Evolutionary conservation across 306 rosid species (phyloP), one percentile per base, ranked within the genome.

Genomic region (Rubus idaeus): DNA sequence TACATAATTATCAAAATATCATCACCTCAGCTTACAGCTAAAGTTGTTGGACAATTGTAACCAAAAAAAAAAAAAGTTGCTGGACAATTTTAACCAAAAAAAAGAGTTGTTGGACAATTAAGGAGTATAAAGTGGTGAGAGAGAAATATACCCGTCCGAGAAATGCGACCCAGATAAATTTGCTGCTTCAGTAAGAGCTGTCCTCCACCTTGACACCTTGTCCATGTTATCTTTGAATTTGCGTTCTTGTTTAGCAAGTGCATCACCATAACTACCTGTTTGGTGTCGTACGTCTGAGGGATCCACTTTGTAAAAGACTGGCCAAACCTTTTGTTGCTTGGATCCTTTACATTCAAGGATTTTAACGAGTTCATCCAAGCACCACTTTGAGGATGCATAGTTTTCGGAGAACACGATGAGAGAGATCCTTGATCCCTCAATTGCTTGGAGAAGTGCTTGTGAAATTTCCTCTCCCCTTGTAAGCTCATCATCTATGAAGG

Each of bases 281-380:
- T 39, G 26, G 6, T 65, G 6, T 14, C 45, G 12, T 2, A 41
- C 13, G 14, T 65, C 70, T 0, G 23, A 65, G 6, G 70, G 70
- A 10, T 3, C 26, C 61, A 70, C 75, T 6, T 70, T 39, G 23
- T 23, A 70, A 58, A 70, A 70, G 60, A 70, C 51, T 14, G 75
- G 75, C 12, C 45, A 46, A 16, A 70, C 75, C 2, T 30, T 30
- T 30, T 30, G 35, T 30, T 30, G 35, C 2, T 30, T 2, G 35
- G 35, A 30, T 30, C 35, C 1, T 30, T 30, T 30, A 2, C 35
- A 30, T 30, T 30, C 35, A 30, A 30, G 35, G 35, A 30, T 30
- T 0, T 30, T 1, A 30, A 30, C 35, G 1, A 30, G 2, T 30
- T 30, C 35, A 2, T 30, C 35, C 35, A 30, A 30, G 1, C 35